Percentiles rank a stretch among this genome's conserved stretches.
phyloP scores from a whole-genome alignment of 805 yeast genomes.

The Torulaspora franciscae region DNA sequence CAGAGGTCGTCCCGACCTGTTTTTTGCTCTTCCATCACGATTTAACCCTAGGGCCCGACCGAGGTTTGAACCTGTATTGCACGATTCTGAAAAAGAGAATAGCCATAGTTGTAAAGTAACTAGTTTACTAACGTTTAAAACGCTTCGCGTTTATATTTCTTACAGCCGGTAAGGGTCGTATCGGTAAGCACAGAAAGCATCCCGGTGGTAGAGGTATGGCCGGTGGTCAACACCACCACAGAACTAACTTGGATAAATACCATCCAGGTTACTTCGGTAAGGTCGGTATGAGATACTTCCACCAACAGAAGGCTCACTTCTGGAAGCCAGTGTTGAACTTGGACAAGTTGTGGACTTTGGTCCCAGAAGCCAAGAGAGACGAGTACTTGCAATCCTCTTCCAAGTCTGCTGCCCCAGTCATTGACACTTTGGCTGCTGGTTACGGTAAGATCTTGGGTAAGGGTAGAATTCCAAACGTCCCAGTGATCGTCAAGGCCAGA shows the following conservation, averaged over 20 bases:
- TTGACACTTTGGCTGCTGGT: slow-evolving; percentile 98
- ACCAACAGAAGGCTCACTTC: slow-evolving; percentile 87
- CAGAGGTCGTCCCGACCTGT: neutral
- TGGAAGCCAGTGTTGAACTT: slow-evolving; percentile 98
- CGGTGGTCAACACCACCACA: slow-evolving; percentile 99
- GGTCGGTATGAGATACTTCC: slow-evolving; percentile 99
- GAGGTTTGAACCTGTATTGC: neutral
- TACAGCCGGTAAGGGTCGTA: slow-evolving; percentile 99
- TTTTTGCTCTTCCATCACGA: slow-evolving; percentile 10
- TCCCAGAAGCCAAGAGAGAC: slow-evolving; percentile 91
- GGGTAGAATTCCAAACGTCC: slow-evolving; percentile 97
- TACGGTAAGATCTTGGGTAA: slow-evolving; percentile 99
- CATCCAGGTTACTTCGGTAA: slow-evolving; percentile 99
- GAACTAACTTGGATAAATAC: slow-evolving; percentile 99
- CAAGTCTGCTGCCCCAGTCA: slow-evolving; percentile 93
- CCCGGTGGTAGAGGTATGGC: slow-evolving; percentile 99
- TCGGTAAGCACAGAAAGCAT: slow-evolving; percentile 99
- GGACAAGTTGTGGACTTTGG: slow-evolving; percentile 97
- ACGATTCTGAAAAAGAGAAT: slow-evolving; percentile 13
- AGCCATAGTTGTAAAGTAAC: neutral
- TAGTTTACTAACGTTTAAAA: slow-evolving; percentile 14
- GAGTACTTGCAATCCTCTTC: slow-evolving; percentile 82
- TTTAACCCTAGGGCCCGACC: neutral
- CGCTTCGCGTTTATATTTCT: slow-evolving; percentile 6
- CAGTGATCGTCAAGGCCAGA: slow-evolving; percentile 99